These are phyloP conservation scores for Globisporangium middletonii DNA, from an alignment of 352 stramenopile species.

Conservation along the genomic window DNA sequence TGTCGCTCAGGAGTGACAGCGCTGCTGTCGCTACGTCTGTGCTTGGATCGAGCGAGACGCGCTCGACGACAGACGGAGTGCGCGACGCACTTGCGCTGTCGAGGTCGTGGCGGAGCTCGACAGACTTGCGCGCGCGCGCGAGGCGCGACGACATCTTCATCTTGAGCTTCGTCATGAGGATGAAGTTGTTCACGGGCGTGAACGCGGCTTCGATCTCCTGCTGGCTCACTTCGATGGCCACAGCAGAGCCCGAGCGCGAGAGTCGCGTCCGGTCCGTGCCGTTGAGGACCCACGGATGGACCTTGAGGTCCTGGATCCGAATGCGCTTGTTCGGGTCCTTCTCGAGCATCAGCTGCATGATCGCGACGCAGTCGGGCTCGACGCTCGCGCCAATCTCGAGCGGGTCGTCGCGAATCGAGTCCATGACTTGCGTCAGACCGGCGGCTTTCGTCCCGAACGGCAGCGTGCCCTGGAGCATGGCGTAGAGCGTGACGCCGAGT, in stretches of 20 bases:
- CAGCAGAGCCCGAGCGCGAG: background rate
- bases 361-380: conserved; percentile 32
- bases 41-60: background rate
- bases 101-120: conserved; percentile 11
- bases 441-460: conserved; percentile 59
- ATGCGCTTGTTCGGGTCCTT: conserved; percentile 53
- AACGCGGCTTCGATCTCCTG: conserved; percentile 73
- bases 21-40: background rate
- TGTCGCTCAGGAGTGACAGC: background rate
- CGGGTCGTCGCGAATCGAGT: conserved; percentile 57
- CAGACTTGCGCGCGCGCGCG: conserved; percentile 26
- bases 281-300: conserved; percentile 38
- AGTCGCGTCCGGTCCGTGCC: background rate
- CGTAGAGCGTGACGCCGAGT: conserved; percentile 73
- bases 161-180: conserved; percentile 73
- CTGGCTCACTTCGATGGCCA: conserved; percentile 38
- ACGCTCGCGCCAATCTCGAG: conserved; percentile 31
- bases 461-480: conserved; percentile 53
- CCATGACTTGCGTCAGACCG: conserved; percentile 62
- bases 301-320: conserved; percentile 45
- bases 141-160: conserved; percentile 61
- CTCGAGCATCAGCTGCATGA: conserved; percentile 47
- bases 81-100: background rate
- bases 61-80: too few species aligned
- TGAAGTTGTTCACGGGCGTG: conserved; percentile 78